Evolutionary conservation across 148 eudicot genomes (phyloP), one percentile per base, ranked within the genome.

Genomic region (Tetragonia tetragonoides): DNA sequence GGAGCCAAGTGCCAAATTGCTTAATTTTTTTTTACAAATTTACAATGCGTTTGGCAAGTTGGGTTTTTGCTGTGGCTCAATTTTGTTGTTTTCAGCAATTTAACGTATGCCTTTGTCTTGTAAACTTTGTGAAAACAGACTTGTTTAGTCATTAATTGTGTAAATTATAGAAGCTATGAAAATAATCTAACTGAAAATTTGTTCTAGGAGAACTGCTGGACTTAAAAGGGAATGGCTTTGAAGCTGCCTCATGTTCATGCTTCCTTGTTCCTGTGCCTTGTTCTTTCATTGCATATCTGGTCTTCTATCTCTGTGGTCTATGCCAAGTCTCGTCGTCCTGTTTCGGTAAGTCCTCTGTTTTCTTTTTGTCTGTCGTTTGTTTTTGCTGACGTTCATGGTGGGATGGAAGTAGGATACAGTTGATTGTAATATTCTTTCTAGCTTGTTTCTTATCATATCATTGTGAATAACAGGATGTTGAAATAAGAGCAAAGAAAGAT

Each of bases 401-500:
- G 3, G 38, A 56, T 44, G 57, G 37, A 62, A 66, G 51, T 54
- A 14, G 62, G 17, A 11, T 39, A 6, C 23, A 7, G 49, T 64
- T 38, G 68, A 69, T 63, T 60, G 12, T 68, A 67, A 34, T 41
- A 16, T 60, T 76, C 61, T 39, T 4, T 41, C 47, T 28, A 24
- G 23, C 53, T 37, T 53, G 67, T 37, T 63, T 77, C 18, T 16
- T 51, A 41, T n/a, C 24, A n/a, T 28, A 21, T 10, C 38, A 57
- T 72, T 41, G 6, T 34, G 18, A 59, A 70, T 79, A 69, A 15
- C 80, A 94, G 98, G 98, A 94, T 34, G 66, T 63, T 62, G 98
- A 94, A 76, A 86, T 90, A 81, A 80, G 86, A 77, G 83, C 77
- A 81, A 92, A 79, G 87, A 94, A 94, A 80, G 87, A 86, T 77